These are phyloP conservation scores for Emmonsia crescens DNA, from an alignment of 2,329 filamentous ascomycete species.

Conservation along the genomic window DNA sequence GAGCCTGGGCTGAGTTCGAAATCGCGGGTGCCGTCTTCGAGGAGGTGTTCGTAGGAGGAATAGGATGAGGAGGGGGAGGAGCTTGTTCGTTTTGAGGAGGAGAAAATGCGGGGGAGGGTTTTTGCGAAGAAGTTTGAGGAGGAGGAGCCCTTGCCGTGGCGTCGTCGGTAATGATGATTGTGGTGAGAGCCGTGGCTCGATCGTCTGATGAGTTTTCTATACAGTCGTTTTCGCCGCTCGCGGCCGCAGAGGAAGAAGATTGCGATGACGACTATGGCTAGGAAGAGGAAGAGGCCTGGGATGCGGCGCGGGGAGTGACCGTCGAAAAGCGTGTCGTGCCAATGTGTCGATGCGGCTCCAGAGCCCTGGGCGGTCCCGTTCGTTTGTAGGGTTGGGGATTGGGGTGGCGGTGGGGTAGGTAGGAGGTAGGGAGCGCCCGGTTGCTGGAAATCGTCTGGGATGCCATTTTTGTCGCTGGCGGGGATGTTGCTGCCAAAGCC, in stretches of 20 bases:
- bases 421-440: slow-evolving; percentile 33
- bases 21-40: slow-evolving; percentile 65
- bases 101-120: not conserved
- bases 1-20: slow-evolving; percentile 66
- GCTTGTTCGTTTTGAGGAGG: slow-evolving; percentile 18
- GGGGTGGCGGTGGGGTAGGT: slow-evolving; percentile 18
- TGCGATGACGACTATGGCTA: slow-evolving; percentile 59
- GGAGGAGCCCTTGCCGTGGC: slow-evolving; percentile 35
- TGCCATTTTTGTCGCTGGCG: slow-evolving; percentile 27
- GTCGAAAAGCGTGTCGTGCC: slow-evolving; percentile 53
- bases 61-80: slow-evolving; percentile 29
- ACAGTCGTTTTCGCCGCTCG: slow-evolving; percentile 56
- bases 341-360: slow-evolving; percentile 38
- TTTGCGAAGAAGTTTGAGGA: not conserved
- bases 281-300: slow-evolving; percentile 64
- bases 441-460: slow-evolving; percentile 75
- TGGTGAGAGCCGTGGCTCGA: slow-evolving; percentile 5
- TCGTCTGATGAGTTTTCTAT: slow-evolving; percentile 41
- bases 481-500: slow-evolving; percentile 83
- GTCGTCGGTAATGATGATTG: slow-evolving; percentile 29
- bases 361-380: slow-evolving; percentile 20
- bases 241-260: slow-evolving; percentile 68
- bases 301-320: slow-evolving; percentile 57
- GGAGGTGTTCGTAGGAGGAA: slow-evolving; percentile 63
- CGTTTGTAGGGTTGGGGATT: slow-evolving; percentile 11